These are phyloP conservation scores for Balamuthia mandrillaris DNA, from an alignment of 208 protist species.

Conservation along the genomic window DNA sequence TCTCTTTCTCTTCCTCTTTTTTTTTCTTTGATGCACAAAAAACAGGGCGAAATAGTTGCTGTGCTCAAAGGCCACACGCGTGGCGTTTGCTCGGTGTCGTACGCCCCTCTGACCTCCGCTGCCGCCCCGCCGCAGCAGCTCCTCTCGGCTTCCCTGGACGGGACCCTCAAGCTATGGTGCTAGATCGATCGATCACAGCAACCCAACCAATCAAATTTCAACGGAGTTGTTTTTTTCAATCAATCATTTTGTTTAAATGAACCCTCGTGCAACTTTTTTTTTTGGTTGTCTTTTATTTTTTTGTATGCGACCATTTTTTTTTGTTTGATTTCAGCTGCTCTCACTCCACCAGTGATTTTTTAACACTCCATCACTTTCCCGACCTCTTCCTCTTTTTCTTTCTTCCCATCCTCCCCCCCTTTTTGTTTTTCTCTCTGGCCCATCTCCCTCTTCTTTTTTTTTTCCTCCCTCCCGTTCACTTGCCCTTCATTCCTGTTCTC, in stretches of 20 bases:
- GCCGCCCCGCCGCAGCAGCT: too few species aligned
- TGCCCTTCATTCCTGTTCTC: background rate
- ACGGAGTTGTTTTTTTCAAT: too few species aligned
- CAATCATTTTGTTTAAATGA: too few species aligned
- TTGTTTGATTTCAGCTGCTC: background rate
- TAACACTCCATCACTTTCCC: background rate
- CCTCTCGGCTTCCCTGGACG: constrained; percentile 23
- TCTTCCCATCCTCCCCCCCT: background rate
- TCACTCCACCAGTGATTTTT: background rate
- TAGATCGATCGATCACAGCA: too few species aligned
- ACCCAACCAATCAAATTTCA: too few species aligned
- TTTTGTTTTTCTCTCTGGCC: background rate
- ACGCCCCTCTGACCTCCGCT: background rate
- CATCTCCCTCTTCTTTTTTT: background rate
- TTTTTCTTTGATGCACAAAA: background rate
- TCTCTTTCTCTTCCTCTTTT: background rate
- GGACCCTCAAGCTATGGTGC: background rate
- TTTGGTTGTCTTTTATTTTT: too few species aligned
- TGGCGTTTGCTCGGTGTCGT: background rate
- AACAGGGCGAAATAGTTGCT: background rate
- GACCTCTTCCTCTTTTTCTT: background rate
- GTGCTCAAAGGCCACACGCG: constrained; percentile 21
- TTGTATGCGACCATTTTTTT: background rate
- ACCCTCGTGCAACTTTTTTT: too few species aligned
- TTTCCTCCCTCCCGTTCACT: background rate